Conservation (phyloP, 805 yeast genomes). For the Kockiozyma suomiensis region DNA sequence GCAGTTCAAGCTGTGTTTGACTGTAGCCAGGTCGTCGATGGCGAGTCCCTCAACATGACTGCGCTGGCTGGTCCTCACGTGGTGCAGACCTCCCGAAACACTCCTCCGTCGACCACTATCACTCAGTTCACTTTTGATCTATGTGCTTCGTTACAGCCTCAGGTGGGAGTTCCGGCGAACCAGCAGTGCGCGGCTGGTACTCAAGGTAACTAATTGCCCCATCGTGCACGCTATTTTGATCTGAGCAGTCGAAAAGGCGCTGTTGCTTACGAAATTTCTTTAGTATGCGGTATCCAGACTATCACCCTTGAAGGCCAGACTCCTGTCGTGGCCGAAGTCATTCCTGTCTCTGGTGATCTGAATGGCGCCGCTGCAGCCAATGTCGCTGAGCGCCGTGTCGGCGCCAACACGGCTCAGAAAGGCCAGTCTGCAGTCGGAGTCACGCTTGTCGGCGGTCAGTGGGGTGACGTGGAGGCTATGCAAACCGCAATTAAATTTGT, state of each 20-base stretch:
- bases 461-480: constrained; percentile 64
- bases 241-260: neutral
- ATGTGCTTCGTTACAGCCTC: constrained; percentile 54
- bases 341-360: constrained; percentile 49
- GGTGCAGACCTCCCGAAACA: constrained; percentile 49
- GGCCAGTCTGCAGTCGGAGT: constrained; percentile 39
- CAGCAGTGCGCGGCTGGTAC: constrained; percentile 67
- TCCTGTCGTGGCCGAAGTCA: constrained; percentile 59
- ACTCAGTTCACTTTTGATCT: constrained; percentile 71
- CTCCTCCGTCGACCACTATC: constrained; percentile 78
- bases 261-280: neutral
- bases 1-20: constrained; percentile 36
- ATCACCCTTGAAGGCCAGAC: constrained; percentile 53
- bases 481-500: constrained; percentile 41
- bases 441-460: constrained; percentile 55
- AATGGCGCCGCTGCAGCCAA: constrained; percentile 46
- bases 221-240: neutral
- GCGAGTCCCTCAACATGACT: constrained; percentile 46
- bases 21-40: constrained; percentile 39
- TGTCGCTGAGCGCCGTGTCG: constrained; percentile 45
- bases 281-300: constrained; percentile 70
- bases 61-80: constrained; percentile 54
- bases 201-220: constrained; percentile 42
- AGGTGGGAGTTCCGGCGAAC: constrained; percentile 38
- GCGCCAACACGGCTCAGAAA: constrained; percentile 2